phyloP scores from a whole-genome alignment of 306 rosid genomes.

The Comarum palustre region DNA sequence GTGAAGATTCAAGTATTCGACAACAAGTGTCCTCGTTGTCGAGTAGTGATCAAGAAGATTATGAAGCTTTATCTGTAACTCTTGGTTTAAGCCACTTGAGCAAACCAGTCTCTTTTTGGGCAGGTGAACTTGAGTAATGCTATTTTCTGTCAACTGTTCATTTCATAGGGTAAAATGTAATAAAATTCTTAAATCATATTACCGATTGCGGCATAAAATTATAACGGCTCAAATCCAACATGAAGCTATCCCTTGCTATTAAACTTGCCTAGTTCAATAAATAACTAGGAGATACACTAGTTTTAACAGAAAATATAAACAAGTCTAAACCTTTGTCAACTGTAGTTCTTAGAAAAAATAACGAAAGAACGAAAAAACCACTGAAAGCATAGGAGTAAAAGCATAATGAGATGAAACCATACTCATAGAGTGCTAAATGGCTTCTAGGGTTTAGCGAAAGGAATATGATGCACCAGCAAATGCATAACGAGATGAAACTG shows the following conservation, averaged over 20 bases:
- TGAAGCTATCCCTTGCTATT: not conserved
- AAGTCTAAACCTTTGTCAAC: not conserved
- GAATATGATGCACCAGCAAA: constrained; percentile 56
- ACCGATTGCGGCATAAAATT: not conserved
- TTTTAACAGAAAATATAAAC: not conserved
- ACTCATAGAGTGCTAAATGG: not conserved
- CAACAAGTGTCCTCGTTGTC: not conserved
- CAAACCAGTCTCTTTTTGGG: not conserved
- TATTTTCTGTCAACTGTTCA: not conserved
- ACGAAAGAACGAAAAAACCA: not conserved
- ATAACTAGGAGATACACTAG: not conserved
- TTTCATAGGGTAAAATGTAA: not conserved
- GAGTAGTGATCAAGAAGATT: not conserved
- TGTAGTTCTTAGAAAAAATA: not conserved
- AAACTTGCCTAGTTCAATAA: not conserved
- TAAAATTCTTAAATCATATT: too few species aligned
- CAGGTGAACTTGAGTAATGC: not conserved
- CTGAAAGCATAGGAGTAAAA: not conserved
- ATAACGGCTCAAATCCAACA: not conserved
- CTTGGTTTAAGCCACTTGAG: not conserved
- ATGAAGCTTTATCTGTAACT: not conserved
- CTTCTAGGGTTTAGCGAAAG: constrained; percentile 32
- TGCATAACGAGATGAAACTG: constrained; percentile 65
- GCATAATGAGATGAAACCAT: not conserved
- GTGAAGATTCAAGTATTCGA: not conserved